Evolutionary conservation across 2,329 filamentous ascomycete species (phyloP).

Genomic region (Fusarium abutilonis): DNA sequence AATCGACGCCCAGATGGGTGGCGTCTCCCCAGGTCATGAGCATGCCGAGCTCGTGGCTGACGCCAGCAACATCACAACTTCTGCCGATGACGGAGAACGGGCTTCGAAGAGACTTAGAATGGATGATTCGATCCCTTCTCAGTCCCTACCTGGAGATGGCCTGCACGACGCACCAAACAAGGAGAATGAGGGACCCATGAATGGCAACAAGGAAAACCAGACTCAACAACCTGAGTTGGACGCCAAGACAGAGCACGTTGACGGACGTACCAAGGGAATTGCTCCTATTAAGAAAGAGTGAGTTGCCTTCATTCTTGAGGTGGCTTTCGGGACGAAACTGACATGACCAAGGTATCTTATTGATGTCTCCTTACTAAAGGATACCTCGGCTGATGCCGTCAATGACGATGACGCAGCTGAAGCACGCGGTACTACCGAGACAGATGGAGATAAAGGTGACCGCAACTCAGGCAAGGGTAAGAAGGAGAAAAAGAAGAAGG

Average conservation of each 20-base stretch:
- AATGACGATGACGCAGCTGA: constrained; percentile 62
- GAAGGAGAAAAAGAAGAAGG: constrained; percentile 60
- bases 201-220: constrained; percentile 33
- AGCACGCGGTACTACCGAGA: constrained; percentile 49
- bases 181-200: constrained; percentile 26
- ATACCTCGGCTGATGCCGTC: constrained; percentile 38
- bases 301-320: constrained; percentile 41
- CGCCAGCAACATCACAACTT: constrained; percentile 23
- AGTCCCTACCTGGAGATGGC: constrained; percentile 29
- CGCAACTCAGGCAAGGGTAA: constrained; percentile 57
- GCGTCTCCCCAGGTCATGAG: constrained; percentile 32
- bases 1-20: constrained; percentile 38
- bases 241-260: constrained; percentile 31
- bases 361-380: constrained; percentile 46
- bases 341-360: constrained; percentile 55
- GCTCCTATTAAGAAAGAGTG: constrained; percentile 80
- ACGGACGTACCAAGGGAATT: constrained; percentile 62
- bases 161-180: constrained; percentile 36
- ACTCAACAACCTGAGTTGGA: constrained; percentile 14
- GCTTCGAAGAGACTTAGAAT: constrained; percentile 70
- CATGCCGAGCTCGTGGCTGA: constrained; percentile 25
- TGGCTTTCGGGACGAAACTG: background rate
- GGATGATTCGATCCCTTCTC: constrained; percentile 47
- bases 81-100: constrained; percentile 48
- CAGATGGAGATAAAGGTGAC: constrained; percentile 64